phyloP scores from a whole-genome alignment of 257 asterid species.

The Penstemon barbatus region DNA sequence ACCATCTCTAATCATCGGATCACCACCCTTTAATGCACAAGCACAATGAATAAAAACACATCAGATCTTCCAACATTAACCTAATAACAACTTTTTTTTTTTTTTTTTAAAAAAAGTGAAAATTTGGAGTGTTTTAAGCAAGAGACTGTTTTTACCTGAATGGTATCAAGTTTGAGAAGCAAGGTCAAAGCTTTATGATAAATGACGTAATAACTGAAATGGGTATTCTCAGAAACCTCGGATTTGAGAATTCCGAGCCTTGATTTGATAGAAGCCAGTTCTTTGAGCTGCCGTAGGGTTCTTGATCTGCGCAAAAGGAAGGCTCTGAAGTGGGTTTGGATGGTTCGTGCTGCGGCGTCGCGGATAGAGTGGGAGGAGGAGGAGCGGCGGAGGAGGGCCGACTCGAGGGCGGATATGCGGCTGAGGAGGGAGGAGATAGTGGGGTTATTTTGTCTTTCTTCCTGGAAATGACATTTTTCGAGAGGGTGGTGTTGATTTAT shows the following conservation, averaged over 20 bases:
- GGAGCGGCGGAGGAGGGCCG: slow-evolving; percentile 53
- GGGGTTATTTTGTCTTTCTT: slow-evolving; percentile 32
- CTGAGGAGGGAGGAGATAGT: slow-evolving; percentile 60
- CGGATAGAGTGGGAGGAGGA: slow-evolving; percentile 53
- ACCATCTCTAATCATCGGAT: slow-evolving; percentile 83
- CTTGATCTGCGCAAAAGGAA: slow-evolving; percentile 78
- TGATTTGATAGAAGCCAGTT: slow-evolving; percentile 69
- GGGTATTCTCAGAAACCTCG: slow-evolving; percentile 40
- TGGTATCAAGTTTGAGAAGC: slow-evolving; percentile 57
- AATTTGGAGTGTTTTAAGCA: background rate
- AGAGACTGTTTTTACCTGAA: slow-evolving; percentile 48
- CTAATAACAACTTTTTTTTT: background rate
- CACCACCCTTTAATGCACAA: slow-evolving; percentile 60
- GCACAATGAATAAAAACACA: background rate
- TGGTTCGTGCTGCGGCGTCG: slow-evolving; percentile 73
- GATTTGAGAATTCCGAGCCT: slow-evolving; percentile 55
- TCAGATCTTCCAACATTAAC: slow-evolving; percentile 17
- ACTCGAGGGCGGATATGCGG: slow-evolving; percentile 73
- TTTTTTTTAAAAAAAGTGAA: background rate
- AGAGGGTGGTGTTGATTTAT: slow-evolving; percentile 22
- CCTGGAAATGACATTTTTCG: slow-evolving; percentile 31
- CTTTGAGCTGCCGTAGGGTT: slow-evolving; percentile 77
- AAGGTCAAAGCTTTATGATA: slow-evolving; percentile 47
- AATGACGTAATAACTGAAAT: slow-evolving; percentile 42
- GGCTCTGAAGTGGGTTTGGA: slow-evolving; percentile 76